A percentile compares a stretch with the other conserved stretches of the same genome.
Conservation (phyloP, 164 flowering plant genomes). For the Dillenia turbinata region DNA sequence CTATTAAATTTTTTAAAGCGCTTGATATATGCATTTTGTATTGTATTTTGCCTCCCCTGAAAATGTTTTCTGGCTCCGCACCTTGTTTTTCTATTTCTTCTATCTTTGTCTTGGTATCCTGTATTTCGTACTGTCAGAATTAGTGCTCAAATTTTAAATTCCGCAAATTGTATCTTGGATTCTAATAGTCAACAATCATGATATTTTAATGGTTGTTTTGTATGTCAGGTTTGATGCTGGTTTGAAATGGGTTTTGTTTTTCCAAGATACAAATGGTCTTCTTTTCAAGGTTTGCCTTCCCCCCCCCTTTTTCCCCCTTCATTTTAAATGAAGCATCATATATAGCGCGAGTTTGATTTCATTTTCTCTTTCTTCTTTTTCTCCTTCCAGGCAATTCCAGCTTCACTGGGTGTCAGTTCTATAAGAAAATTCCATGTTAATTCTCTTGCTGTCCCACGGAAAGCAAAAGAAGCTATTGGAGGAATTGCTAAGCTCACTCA, state of each 20-base stretch:
- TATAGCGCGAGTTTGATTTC: conserved; percentile 2
- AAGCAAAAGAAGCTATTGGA: conserved; percentile 99
- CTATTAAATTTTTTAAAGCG: too few species aligned
- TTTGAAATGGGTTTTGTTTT: conserved; percentile 88
- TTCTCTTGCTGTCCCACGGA: conserved; percentile 96
- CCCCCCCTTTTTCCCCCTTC: background rate
- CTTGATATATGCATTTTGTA: too few species aligned
- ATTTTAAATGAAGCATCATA: conserved; percentile 4
- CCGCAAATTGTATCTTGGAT: too few species aligned
- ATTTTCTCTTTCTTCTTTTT: conserved; percentile 7
- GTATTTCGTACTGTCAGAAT: too few species aligned
- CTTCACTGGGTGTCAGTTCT: conserved; percentile 90
- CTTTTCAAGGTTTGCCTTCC: conserved; percentile 67
- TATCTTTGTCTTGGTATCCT: too few species aligned
- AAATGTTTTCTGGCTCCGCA: too few species aligned
- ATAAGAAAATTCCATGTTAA: conserved; percentile 78
- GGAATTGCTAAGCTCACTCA: conserved; percentile 96
- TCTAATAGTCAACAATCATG: background rate
- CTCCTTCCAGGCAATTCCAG: conserved; percentile 77
- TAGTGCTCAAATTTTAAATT: too few species aligned
- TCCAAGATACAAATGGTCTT: conserved; percentile 99
- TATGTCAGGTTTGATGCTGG: conserved; percentile 76
- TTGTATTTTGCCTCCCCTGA: too few species aligned
- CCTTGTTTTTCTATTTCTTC: too few species aligned
- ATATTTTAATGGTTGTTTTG: background rate